A percentile compares a stretch with the other conserved stretches of the same genome.
Conservation (phyloP, 2,329 filamentous ascomycete genomes). For the Delphinella strobiligena region DNA sequence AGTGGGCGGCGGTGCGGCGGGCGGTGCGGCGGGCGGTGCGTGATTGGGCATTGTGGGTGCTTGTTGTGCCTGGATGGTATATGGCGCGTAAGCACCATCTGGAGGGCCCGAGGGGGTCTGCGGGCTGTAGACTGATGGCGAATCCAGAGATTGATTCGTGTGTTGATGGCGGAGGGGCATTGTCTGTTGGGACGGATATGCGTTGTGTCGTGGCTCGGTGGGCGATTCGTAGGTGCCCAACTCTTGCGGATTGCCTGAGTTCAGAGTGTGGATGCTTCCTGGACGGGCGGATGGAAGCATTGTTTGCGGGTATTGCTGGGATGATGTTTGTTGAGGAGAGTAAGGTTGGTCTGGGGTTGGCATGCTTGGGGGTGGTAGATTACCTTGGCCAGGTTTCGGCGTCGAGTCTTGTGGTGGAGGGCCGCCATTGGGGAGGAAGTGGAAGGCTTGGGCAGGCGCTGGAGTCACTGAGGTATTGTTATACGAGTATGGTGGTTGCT, state of each 20-base stretch:
- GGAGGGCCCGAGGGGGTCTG: too few relatives aligned
- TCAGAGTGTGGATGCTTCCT: conserved; percentile 25
- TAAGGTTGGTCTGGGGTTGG: conserved; percentile 16
- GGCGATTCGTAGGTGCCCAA: conserved; percentile 36
- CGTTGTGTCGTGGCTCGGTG: conserved; percentile 30
- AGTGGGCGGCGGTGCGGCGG: conserved; percentile 10
- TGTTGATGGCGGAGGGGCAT: conserved; percentile 11
- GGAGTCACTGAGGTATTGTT: conserved; percentile 11
- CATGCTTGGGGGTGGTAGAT: conserved; percentile 14
- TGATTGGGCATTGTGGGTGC: too few relatives aligned
- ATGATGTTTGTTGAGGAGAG: conserved; percentile 2
- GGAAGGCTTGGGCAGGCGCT: conserved; percentile 18
- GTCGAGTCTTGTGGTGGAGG: conserved; percentile 12
- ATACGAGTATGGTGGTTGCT: conserved; percentile 11
- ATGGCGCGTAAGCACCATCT: too few relatives aligned
- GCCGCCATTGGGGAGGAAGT: conserved; percentile 23
- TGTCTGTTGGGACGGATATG: conserved; percentile 9
- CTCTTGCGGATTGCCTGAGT: conserved; percentile 32
- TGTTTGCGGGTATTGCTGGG: conserved; percentile 20
- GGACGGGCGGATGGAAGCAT: conserved; percentile 9
- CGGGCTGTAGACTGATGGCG: conserved; percentile 3
- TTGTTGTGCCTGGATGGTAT: too few relatives aligned
- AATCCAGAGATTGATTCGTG: conserved; percentile 11
- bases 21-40: too few relatives aligned
- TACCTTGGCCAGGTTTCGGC: conserved; percentile 14